These are phyloP conservation scores for Russula foetens DNA, from an alignment of 768 basidiomycete genomes.

Conservation along the genomic window DNA sequence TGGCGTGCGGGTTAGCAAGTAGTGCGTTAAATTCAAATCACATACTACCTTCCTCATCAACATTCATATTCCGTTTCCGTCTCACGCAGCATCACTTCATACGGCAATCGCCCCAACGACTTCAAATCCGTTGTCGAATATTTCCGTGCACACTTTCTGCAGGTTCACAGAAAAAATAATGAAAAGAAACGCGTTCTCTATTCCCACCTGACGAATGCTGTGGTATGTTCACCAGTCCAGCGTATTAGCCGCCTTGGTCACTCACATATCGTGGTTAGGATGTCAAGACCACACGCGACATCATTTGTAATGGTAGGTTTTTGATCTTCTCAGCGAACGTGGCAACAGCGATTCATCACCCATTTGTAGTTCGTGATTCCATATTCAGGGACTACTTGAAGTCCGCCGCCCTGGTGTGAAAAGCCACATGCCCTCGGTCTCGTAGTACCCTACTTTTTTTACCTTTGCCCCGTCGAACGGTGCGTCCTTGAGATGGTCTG, in stretches of 20 bases:
- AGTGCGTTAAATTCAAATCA: slow-evolving; percentile 39
- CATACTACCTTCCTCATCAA: slow-evolving; percentile 2
- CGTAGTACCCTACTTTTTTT: background rate
- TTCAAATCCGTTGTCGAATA: slow-evolving; percentile 78
- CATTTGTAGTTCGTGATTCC: slow-evolving; percentile 27
- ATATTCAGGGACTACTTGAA: slow-evolving; percentile 33
- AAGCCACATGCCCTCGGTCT: background rate
- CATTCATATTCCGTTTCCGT: background rate
- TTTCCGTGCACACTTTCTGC: slow-evolving; percentile 82
- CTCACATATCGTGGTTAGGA: slow-evolving; percentile 37
- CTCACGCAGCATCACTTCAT: slow-evolving; percentile 61
- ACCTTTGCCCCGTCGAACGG: background rate
- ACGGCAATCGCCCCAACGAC: slow-evolving; percentile 71
- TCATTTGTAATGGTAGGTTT: slow-evolving; percentile 65
- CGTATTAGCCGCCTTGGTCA: background rate
- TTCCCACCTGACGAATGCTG: slow-evolving; percentile 74
- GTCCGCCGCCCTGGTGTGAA: slow-evolving; percentile 31
- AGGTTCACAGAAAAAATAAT: slow-evolving; percentile 73
- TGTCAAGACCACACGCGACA: slow-evolving; percentile 74
- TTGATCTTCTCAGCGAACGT: background rate
- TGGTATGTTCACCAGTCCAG: slow-evolving; percentile 33
- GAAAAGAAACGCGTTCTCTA: slow-evolving; percentile 75
- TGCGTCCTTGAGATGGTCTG: background rate
- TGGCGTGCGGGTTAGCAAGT: slow-evolving; percentile 64
- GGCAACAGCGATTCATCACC: background rate